Conservation (phyloP, 768 basidiomycete genomes). For the Tulasnella sp. region DNA sequence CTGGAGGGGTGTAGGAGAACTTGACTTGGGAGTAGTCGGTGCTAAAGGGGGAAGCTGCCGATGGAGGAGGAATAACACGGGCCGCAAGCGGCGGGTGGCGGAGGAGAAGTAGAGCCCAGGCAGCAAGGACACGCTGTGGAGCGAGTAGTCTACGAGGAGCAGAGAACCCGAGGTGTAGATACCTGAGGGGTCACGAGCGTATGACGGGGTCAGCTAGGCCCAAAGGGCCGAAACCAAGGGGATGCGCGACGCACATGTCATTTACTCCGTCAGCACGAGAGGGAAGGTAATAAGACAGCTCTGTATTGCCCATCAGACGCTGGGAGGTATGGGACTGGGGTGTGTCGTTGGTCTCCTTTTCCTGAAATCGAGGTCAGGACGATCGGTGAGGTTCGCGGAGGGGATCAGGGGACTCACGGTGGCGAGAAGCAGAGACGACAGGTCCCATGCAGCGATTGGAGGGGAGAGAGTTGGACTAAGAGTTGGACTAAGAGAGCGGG, state of each 20-base stretch:
- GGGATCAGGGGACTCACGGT: not conserved
- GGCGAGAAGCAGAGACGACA: not conserved
- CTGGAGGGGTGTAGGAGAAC: conserved; percentile 49
- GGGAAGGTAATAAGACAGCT: conserved; percentile 71
- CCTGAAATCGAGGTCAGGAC: not conserved
- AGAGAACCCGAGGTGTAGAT: conserved; percentile 69
- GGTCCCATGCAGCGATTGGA: not conserved
- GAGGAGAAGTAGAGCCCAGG: conserved; percentile 71
- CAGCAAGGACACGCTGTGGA: conserved; percentile 53
- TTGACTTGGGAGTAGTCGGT: conserved; percentile 14
- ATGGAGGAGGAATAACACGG: conserved; percentile 45
- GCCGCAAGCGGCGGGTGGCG: conserved; percentile 76
- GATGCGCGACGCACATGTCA: conserved; percentile 62
- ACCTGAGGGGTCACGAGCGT: not conserved
- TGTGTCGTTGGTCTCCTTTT: not conserved
- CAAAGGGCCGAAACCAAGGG: not conserved
- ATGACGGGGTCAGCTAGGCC: not conserved
- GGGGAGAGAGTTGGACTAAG: not conserved
- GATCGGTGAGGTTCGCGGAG: not conserved
- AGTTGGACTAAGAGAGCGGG: not conserved
- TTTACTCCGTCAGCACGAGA: conserved; percentile 80
- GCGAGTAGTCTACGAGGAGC: conserved; percentile 52
- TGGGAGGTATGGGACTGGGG: not conserved
- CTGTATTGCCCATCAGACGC: conserved; percentile 18
- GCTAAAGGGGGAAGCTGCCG: not conserved